These are phyloP conservation scores for Teunomyces lycoperdinae DNA, from an alignment of 805 yeast species.

Conservation along the genomic window DNA sequence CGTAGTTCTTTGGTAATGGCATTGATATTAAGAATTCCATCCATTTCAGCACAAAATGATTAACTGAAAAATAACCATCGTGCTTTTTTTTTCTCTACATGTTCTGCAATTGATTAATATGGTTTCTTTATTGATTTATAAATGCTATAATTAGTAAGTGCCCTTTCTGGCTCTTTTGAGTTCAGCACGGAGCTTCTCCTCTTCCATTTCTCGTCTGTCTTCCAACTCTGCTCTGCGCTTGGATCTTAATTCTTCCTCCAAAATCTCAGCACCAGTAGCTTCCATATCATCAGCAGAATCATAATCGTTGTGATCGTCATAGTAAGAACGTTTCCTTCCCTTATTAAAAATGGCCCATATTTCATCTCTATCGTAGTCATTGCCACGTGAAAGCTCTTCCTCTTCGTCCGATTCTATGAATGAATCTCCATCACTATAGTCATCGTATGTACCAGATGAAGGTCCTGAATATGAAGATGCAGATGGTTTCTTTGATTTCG, in stretches of 20 bases:
- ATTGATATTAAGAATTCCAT: constrained; percentile 1
- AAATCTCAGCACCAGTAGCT: constrained; percentile 86
- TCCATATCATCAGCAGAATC: constrained; percentile 77
- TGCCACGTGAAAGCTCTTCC: constrained; percentile 21
- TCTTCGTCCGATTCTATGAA: constrained; percentile 50
- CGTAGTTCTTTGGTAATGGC: constrained; percentile 39
- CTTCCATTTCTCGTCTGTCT: constrained; percentile 67
- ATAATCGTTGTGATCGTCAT: constrained; percentile 45
- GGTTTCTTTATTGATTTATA: neutral
- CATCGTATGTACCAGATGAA: constrained; percentile 11
- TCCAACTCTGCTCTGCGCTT: constrained; percentile 68
- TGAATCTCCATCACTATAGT: constrained; percentile 34
- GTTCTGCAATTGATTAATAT: neutral
- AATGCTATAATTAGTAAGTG: neutral
- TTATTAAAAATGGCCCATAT: constrained; percentile 84
- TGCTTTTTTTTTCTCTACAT: neutral
- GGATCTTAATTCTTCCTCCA: constrained; percentile 77
- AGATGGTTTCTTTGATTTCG: constrained; percentile 17
- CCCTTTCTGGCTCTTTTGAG: constrained; percentile 9
- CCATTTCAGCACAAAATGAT: neutral
- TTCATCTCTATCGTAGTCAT: constrained; percentile 75
- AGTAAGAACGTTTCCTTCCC: constrained; percentile 52
- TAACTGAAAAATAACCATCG: no score
- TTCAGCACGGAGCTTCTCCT: constrained; percentile 46
- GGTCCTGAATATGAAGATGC: no score